Evolutionary conservation across 768 basidiomycete genomes (phyloP).

Genomic region (Dacryopinax spathularia): DNA sequence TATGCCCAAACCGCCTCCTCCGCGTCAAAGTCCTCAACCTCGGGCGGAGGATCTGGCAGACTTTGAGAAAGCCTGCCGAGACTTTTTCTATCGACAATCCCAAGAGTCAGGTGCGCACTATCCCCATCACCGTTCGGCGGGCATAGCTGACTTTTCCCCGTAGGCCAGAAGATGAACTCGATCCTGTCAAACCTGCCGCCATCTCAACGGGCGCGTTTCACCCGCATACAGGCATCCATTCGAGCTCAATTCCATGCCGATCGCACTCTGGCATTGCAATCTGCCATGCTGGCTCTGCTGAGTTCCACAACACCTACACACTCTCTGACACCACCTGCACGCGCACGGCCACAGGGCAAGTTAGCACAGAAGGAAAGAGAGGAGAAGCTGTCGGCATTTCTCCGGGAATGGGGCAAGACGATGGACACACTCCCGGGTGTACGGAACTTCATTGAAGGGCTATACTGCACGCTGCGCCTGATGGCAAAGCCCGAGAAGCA

Average conservation of each 20-base stretch:
- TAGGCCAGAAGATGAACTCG: conserved; percentile 63
- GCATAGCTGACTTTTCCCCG: background rate
- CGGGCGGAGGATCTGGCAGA: background rate
- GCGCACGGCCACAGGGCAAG: conserved; percentile 47
- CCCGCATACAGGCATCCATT: conserved; percentile 72
- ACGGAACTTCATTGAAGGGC: conserved; percentile 66
- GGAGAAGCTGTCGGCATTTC: conserved; percentile 59
- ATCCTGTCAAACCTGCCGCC: conserved; percentile 65
- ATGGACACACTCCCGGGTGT: conserved; percentile 64
- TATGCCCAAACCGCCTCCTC: conserved; percentile 1
- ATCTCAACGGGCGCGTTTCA: conserved; percentile 74
- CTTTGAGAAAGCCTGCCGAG: conserved; percentile 2
- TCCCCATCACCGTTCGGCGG: background rate
- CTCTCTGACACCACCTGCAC: conserved; percentile 59
- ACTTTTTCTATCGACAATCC: background rate
- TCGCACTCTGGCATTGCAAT: conserved; percentile 56
- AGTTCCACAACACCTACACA: conserved; percentile 65
- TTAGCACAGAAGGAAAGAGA: conserved; percentile 65
- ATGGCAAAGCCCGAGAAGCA: conserved; percentile 66
- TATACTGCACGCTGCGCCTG: conserved; percentile 66
- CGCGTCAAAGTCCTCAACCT: conserved; percentile 1
- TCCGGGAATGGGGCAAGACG: conserved; percentile 69
- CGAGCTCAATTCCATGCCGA: conserved; percentile 74
- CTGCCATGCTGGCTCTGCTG: conserved; percentile 77
- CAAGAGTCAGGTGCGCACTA: background rate